Base-by-base conservation (phyloP, 108 stramenopile species). In the Fragilaria crotonensis region DNA sequence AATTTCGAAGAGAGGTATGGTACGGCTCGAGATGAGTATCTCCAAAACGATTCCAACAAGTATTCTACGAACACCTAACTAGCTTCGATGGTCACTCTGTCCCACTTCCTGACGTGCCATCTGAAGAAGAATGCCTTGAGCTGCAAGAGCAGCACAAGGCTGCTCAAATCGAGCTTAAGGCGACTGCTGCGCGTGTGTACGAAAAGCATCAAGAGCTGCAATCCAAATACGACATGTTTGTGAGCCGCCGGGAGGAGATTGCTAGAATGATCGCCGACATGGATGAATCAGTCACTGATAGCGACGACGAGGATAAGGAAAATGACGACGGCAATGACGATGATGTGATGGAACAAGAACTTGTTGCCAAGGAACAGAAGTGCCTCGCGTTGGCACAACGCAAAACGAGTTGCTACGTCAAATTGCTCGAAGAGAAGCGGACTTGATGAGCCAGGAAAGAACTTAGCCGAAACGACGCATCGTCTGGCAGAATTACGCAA, bases 1-100 rank as follows among this genome's bases (percentile, higher is more conserved):
- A n/a, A n/a, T n/a, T n/a, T n/a, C n/a, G n/a, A n/a, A n/a, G n/a
- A n/a, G n/a, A n/a, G 73, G 0, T 78, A 78, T 66, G 67, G 64
- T 41, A 14, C 60, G 23, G 77, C 73, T 9, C 77, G 72, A 4
- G 59, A 75, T 17, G 47, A 66, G 25, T 79, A 79, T 67, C 52
- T 79, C 58, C 54, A 63, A 31, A 63, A 50, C 7, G 68, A 4
- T 76, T 68, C 7, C 49, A 59, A 18, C 53, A 75, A 62, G 4
- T 55, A n/a, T 72, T 79, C 52, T 27, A 70, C 9, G 56, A 67
- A 26, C 45, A 68, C 22, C 49, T 74, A n/a, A 3, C 45, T 20
- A 61, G 32, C 11, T 72, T 62, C 20, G 57, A 73, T 23, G 46
- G 52, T 0, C 11, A 60, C 14, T 44, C 55, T 0, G 63, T 71